Base-by-base conservation (phyloP, 768 basidiomycete genomes). In the Kwoniella botswanensis region DNA sequence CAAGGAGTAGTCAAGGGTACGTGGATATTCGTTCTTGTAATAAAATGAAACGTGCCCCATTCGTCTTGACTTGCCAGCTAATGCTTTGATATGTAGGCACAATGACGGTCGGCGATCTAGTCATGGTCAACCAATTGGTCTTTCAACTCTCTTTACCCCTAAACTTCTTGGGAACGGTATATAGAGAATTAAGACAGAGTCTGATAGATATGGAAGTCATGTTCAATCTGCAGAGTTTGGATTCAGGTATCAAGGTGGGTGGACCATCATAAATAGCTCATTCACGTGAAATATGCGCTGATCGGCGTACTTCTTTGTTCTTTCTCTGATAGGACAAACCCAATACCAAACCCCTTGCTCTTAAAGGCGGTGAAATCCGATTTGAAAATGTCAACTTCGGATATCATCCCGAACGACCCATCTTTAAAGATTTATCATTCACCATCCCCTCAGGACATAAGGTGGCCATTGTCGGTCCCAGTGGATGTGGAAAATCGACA, bases 71-170 rank as follows among this genome's bases (percentile, higher is more conserved):
- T n/a, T 17, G 13, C 24, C 46, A 63, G 62, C 63, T 69, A 54
- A 67, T 56, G 1, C 50, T n/a, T 35, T 13, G 72, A 21, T 26
- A 15, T 26, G 22, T 43, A 95, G 95, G 94, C 9, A 93, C 93
- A 0, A 98, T 99, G 96, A 97, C 95, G 4, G 88, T 99, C 24
- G 97, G 97, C 9, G 97, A 99, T 79, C 88, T 99, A 15, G 97
- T 99, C 75, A 98, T 99, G 96, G 92, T 97, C 76, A 99, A 99
- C 83, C 96, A 98, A 80, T 88, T 99, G 26, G 94, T 98, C 43
- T 99, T 99, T 86, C 97, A 99, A 80, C 86, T 99, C 0, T 97
- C 94, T 0, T 85, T 98, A 42, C 97, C 97, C 3, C 89, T 99
- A 71, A 98, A 98, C 84, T 99, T 99, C 85, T 86, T 99, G 70